Evolutionary conservation across 1,284 basidiomycete genomes (phyloP).

Genomic region (Xerocomus nothofagi): DNA sequence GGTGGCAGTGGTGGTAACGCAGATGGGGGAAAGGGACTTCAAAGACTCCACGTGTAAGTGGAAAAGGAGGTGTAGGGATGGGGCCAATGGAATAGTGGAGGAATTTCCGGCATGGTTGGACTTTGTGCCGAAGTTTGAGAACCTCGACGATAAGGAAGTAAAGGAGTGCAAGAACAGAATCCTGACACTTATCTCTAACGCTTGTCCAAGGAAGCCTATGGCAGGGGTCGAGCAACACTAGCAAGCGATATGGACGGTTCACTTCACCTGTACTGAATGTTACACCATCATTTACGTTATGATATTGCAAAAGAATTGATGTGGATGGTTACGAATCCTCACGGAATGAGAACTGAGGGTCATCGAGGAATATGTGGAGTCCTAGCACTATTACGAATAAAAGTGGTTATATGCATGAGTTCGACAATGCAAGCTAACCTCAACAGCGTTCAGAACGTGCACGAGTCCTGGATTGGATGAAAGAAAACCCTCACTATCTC

Average conservation of each 20-base stretch:
- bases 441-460: background rate
- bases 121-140: conserved; percentile 17
- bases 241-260: background rate
- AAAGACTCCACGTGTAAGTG: conserved; percentile 15
- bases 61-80: conserved; percentile 16
- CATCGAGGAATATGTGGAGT: background rate
- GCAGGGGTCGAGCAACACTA: background rate
- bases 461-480: background rate
- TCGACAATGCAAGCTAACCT: background rate
- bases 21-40: conserved; percentile 20
- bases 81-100: conserved; percentile 10
- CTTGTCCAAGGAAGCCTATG: background rate
- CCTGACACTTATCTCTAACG: conserved; percentile 20
- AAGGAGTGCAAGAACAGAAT: conserved; percentile 24
- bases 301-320: conserved; percentile 1
- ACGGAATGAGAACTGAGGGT: background rate
- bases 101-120: conserved; percentile 23
- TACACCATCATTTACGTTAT: background rate
- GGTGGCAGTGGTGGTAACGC: conserved; percentile 36
- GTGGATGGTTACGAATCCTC: background rate
- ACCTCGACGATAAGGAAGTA: conserved; percentile 16
- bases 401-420: conserved; percentile 6
- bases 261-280: conserved; percentile 5
- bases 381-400: background rate
- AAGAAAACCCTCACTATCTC: background rate